phyloP scores from a whole-genome alignment of 108 stramenopile genomes.

The Nannochloropsis granulata region DNA sequence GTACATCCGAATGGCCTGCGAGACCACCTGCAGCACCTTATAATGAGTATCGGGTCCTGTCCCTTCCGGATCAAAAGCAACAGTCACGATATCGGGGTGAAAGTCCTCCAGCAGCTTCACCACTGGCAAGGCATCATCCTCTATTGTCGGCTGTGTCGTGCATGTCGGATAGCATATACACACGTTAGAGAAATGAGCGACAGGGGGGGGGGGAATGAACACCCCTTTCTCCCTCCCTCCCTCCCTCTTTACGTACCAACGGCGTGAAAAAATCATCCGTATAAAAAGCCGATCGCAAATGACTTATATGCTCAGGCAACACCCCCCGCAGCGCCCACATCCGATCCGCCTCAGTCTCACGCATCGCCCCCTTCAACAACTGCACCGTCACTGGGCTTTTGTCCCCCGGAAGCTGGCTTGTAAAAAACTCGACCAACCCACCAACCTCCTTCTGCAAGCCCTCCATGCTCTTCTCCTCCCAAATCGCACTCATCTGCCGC shows the following conservation, averaged over 20 bases:
- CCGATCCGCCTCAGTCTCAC: constrained; percentile 12
- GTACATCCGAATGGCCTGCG: constrained; percentile 4
- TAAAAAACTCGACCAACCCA: not conserved
- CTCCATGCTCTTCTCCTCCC: not conserved
- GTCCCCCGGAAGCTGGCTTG: constrained; percentile 8
- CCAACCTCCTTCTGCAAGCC: not conserved
- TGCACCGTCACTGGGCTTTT: not conserved
- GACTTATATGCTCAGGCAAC: not conserved
- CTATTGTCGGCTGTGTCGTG: not conserved
- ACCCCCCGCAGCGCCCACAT: constrained; percentile 12
- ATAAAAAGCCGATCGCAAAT: constrained; percentile 10
- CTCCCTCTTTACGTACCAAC: not conserved
- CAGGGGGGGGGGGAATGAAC: too few species aligned
- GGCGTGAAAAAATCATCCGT: constrained; percentile 22
- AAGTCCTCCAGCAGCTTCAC: constrained; percentile 5
- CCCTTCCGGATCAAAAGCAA: constrained; percentile 19
- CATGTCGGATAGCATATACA: too few species aligned
- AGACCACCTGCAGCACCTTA: constrained; percentile 9
- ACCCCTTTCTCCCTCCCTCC: too few species aligned
- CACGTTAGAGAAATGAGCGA: too few species aligned
- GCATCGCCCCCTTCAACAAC: constrained; percentile 10
- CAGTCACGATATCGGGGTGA: constrained; percentile 8
- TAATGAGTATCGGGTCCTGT: constrained; percentile 22
- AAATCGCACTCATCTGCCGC: constrained; percentile 5
- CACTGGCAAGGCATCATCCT: constrained; percentile 19